Percentiles rank a stretch among this genome's conserved stretches.
phyloP scores from a whole-genome alignment of 495 filamentous ascomycete species.

The Penicillium verhagenii region DNA sequence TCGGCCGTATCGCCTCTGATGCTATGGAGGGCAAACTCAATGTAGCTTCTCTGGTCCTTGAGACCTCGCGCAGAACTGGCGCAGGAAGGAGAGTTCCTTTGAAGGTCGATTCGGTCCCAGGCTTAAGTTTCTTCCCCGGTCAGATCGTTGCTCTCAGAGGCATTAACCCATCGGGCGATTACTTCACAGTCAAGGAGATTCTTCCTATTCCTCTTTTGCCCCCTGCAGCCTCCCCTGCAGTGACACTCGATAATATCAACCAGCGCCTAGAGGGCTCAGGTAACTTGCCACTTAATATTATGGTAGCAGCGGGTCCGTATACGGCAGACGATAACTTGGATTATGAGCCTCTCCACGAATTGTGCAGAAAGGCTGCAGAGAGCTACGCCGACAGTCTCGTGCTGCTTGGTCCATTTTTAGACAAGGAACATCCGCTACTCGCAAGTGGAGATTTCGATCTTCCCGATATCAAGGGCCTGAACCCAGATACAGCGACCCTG shows the following conservation, averaged over 20 bases:
- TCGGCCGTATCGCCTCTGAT: slow-evolving; percentile 89
- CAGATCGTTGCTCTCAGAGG: slow-evolving; percentile 87
- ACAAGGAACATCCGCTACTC: slow-evolving; percentile 86
- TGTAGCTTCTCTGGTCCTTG: slow-evolving; percentile 76
- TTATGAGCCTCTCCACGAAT: slow-evolving; percentile 79
- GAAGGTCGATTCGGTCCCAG: slow-evolving; percentile 64
- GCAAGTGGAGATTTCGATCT: slow-evolving; percentile 88
- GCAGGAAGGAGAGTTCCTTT: slow-evolving; percentile 78
- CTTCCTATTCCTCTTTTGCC: slow-evolving; percentile 71
- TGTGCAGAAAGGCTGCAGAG: slow-evolving; percentile 74
- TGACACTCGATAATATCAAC: slow-evolving; percentile 60
- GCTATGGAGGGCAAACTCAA: slow-evolving; percentile 80
- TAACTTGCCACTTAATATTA: slow-evolving; percentile 65
- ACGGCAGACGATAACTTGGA: slow-evolving; percentile 87
- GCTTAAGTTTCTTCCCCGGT: slow-evolving; percentile 88
- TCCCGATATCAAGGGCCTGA: slow-evolving; percentile 64
- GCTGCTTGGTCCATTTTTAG: slow-evolving; percentile 83
- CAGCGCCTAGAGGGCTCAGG: slow-evolving; percentile 59
- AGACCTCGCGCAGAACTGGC: slow-evolving; percentile 82
- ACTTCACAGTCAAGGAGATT: slow-evolving; percentile 77
- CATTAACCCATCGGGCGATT: slow-evolving; percentile 80
- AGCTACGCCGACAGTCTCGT: slow-evolving; percentile 77
- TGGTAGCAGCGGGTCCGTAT: slow-evolving; percentile 84
- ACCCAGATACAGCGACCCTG: slow-evolving; percentile 76
- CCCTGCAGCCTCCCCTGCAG: slow-evolving; percentile 61